A percentile compares a stretch with the other conserved stretches of the same genome.
Conservation (phyloP, 2,329 filamentous ascomycete species). For the Nothomitra cinnamomea region DNA sequence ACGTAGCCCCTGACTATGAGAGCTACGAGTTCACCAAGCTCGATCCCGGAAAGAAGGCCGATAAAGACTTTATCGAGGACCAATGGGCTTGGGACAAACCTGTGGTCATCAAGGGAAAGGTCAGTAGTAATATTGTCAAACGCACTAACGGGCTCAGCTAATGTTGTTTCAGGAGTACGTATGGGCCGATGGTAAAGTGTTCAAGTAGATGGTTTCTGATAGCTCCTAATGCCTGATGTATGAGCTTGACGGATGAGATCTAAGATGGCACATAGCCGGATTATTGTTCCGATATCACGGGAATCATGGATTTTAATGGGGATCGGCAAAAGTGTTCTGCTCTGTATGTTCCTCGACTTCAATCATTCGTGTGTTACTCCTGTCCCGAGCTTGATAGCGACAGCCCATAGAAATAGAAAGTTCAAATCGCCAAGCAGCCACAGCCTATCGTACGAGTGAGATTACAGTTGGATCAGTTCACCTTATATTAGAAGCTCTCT, state of each 20-base stretch:
- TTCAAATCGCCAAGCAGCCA: neutral
- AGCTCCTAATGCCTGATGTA: neutral
- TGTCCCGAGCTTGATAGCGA: neutral
- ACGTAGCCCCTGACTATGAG: slow-evolving; percentile 94
- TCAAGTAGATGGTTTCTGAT: slow-evolving; percentile 56
- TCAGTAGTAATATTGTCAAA: neutral
- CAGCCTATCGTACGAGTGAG: neutral
- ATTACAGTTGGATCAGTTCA: neutral
- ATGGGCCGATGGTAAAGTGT: slow-evolving; percentile 89
- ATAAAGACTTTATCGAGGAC: slow-evolving; percentile 71
- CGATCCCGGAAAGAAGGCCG: slow-evolving; percentile 69
- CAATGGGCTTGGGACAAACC: slow-evolving; percentile 89
- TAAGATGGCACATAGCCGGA: neutral
- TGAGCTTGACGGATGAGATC: neutral
- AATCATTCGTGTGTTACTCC: neutral
- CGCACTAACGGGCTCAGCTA: neutral
- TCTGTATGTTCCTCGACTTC: neutral
- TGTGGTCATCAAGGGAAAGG: slow-evolving; percentile 63
- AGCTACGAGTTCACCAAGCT: slow-evolving; percentile 96
- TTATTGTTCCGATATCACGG: neutral
- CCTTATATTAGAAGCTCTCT: no score
- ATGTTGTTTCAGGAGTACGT: slow-evolving; percentile 39
- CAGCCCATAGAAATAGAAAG: neutral
- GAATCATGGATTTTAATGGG: neutral
- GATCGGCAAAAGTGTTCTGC: neutral